Conservation (phyloP, 768 basidiomycete genomes). For the Podaxis mareebaensis region DNA sequence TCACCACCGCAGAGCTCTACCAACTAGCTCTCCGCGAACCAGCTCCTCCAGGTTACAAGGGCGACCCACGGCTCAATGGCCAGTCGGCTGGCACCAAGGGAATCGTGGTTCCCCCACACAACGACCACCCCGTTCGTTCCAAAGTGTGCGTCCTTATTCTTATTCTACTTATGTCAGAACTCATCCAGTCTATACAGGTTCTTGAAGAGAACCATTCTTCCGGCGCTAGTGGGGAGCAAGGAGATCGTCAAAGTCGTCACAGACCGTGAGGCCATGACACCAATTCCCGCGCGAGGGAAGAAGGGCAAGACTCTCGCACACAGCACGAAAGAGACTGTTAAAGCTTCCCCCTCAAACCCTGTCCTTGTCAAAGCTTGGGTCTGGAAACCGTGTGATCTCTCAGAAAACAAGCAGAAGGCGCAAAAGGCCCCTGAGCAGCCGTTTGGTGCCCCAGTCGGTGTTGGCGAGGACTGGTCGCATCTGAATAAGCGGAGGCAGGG, state of each 20-base stretch:
- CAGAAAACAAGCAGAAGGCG: not conserved
- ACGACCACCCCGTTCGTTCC: not conserved
- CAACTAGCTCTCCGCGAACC: conserved; percentile 32
- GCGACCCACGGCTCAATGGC: conserved; percentile 13
- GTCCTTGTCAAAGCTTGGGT: conserved; percentile 1
- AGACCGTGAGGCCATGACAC: not conserved
- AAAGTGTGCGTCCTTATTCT: not conserved
- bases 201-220: not conserved
- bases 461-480: conserved; percentile 1
- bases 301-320: not conserved
- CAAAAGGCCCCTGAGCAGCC: not conserved
- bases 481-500: not conserved
- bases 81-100: not conserved
- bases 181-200: not conserved
- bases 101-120: not conserved
- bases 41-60: conserved; percentile 29
- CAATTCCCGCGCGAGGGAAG: not conserved
- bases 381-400: conserved; percentile 1
- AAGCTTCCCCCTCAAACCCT: not conserved
- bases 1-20: conserved; percentile 40
- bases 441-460: not conserved
- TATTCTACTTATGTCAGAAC: not conserved
- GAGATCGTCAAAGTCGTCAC: not conserved
- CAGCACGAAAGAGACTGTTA: not conserved
- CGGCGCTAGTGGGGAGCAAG: not conserved